A percentile compares a stretch with the other conserved stretches of the same genome.
Conservation (phyloP, 768 basidiomycete genomes). For the Rhizopogon roseolus region DNA sequence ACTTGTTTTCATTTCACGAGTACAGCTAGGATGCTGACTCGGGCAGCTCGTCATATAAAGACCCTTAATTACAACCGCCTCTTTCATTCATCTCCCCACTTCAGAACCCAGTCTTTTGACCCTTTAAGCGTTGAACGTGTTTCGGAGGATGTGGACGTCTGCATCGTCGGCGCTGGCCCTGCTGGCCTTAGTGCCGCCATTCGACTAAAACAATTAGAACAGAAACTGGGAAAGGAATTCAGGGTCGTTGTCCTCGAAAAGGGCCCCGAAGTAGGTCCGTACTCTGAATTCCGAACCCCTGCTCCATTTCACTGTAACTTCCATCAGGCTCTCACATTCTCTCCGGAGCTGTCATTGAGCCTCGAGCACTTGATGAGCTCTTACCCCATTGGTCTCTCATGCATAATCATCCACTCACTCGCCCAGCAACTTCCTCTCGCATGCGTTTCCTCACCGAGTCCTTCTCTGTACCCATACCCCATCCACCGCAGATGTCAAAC, state of each 20-base stretch:
- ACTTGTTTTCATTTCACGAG: too few relatives aligned
- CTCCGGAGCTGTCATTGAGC: constrained; percentile 93
- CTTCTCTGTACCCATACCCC: constrained; percentile 75
- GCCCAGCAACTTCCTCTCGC: constrained; percentile 67
- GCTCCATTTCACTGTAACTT: not conserved
- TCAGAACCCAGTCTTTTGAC: constrained; percentile 40
- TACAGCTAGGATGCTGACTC: constrained; percentile 1
- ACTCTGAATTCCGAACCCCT: not conserved
- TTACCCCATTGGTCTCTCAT: constrained; percentile 77
- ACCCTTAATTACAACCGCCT: not conserved
- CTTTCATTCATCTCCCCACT: constrained; percentile 20
- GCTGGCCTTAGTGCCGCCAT: constrained; percentile 97
- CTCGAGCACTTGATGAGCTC: constrained; percentile 85
- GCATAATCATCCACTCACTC: constrained; percentile 71
- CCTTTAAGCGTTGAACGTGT: constrained; percentile 68
- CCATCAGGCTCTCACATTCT: constrained; percentile 86
- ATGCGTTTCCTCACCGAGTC: constrained; percentile 85
- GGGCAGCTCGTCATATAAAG: not conserved
- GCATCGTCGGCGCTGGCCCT: constrained; percentile 94
- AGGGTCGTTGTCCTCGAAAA: constrained; percentile 96
- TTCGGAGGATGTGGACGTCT: constrained; percentile 93
- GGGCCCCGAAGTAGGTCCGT: constrained; percentile 85
- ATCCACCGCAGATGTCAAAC: constrained; percentile 97
- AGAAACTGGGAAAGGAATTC: constrained; percentile 72
- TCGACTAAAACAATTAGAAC: constrained; percentile 87